phyloP scores from a whole-genome alignment of 2,329 filamentous ascomycete genomes.

The Beauveria asiatica region DNA sequence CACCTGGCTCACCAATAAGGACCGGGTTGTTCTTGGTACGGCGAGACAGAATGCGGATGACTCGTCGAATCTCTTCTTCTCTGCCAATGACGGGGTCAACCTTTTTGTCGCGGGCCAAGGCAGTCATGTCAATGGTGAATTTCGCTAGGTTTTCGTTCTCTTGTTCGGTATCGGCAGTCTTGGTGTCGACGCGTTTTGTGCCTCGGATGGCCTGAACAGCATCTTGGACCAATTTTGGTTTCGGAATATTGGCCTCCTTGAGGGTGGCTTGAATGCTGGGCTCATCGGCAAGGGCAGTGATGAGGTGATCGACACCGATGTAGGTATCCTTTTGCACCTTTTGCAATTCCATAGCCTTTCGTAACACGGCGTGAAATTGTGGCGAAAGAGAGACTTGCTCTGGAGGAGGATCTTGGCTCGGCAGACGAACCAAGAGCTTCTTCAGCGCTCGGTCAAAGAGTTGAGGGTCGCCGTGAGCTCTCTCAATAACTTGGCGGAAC shows the following conservation, averaged over 20 bases:
- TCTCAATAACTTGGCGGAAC: constrained; percentile 89
- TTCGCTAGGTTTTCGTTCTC: constrained; percentile 96
- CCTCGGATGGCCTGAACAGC: constrained; percentile 89
- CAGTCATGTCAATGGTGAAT: constrained; percentile 97
- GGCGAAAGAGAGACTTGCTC: constrained; percentile 79
- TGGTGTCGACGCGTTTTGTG: constrained; percentile 88
- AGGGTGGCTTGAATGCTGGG: constrained; percentile 61
- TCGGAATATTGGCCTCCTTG: constrained; percentile 83
- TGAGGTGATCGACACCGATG: constrained; percentile 91
- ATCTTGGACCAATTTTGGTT: constrained; percentile 79
- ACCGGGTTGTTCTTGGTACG: constrained; percentile 99
- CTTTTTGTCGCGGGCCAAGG: constrained; percentile 92
- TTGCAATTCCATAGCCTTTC: constrained; percentile 79
- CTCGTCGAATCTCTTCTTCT: constrained; percentile 89
- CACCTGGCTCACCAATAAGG: constrained; percentile 93
- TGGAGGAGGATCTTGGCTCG: constrained; percentile 90
- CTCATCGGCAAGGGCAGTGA: constrained; percentile 77
- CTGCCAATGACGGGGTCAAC: constrained; percentile 95
- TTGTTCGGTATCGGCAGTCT: constrained; percentile 85
- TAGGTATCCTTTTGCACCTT: constrained; percentile 97
- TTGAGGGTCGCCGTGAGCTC: constrained; percentile 87
- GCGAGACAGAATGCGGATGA: constrained; percentile 83
- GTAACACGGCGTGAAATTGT: constrained; percentile 70
- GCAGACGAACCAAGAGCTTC: constrained; percentile 81
- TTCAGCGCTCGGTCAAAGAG: constrained; percentile 82